These are phyloP conservation scores for Neostapfia colusana DNA, from an alignment of 176 grass and related monocot species.

Conservation along the genomic window DNA sequence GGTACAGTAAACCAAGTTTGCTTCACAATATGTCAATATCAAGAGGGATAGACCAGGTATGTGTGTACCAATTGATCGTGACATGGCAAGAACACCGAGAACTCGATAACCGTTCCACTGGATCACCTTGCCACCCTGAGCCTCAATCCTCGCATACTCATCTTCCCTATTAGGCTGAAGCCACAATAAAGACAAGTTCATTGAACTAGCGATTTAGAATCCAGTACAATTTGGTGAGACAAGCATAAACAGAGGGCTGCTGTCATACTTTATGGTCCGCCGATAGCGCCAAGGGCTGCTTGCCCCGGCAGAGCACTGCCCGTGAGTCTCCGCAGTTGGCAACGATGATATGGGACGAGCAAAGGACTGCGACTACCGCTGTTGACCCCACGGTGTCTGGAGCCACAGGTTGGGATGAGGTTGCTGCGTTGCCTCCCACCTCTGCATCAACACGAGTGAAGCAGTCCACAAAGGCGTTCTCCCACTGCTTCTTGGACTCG, in stretches of 20 bases:
- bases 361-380: constrained; percentile 65
- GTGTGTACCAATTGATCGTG: constrained; percentile 75
- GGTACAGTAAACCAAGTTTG: neutral
- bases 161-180: constrained; percentile 67
- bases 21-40: neutral
- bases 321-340: constrained; percentile 92
- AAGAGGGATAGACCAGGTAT: neutral
- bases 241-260: neutral
- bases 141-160: constrained; percentile 61
- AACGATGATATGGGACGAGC: constrained; percentile 67
- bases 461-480: constrained; percentile 65
- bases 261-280: constrained; percentile 78
- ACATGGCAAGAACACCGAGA: constrained; percentile 93
- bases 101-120: constrained; percentile 76
- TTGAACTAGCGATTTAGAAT: neutral
- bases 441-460: constrained; percentile 63
- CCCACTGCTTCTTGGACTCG: constrained; percentile 60
- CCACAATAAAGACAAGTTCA: neutral
- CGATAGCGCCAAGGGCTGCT: constrained; percentile 65
- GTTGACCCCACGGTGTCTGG: constrained; percentile 86
- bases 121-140: constrained; percentile 63
- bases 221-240: neutral
- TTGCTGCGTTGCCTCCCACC: constrained; percentile 39
- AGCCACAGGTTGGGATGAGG: constrained; percentile 46
- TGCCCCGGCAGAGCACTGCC: constrained; percentile 79